phyloP scores from a whole-genome alignment of 495 filamentous ascomycete species.

The Penicillium lagena region DNA sequence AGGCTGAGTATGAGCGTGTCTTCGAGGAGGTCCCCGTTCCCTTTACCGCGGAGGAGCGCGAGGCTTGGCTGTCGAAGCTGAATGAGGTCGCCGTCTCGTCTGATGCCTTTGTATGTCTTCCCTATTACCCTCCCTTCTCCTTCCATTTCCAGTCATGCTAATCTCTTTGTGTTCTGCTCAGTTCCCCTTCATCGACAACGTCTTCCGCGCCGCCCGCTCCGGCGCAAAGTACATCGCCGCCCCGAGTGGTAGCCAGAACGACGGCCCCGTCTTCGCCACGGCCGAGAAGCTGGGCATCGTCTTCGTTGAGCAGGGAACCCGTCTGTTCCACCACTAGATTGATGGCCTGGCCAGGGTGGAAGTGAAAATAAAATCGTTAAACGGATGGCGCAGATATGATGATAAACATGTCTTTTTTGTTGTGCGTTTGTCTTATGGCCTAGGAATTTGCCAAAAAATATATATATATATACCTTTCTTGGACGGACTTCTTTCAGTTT shows the following conservation, averaged over 20 bases:
- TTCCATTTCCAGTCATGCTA: conserved; percentile 4
- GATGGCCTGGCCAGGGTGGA: too few relatives aligned
- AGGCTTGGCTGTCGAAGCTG: conserved; percentile 75
- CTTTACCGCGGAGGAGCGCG: conserved; percentile 79
- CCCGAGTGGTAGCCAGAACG: conserved; percentile 90
- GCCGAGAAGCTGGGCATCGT: conserved; percentile 86
- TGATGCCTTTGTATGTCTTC: conserved; percentile 80
- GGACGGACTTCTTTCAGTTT: too few relatives aligned
- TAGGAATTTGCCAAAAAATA: too few relatives aligned
- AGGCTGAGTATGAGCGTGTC: conserved; percentile 74
- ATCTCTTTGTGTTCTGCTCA: conserved; percentile 17
- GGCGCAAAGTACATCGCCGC: conserved; percentile 95
- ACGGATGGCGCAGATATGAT: too few relatives aligned
- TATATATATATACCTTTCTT: too few relatives aligned
- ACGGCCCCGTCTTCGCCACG: conserved; percentile 80
- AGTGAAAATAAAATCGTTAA: too few relatives aligned
- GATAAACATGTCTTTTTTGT: too few relatives aligned
- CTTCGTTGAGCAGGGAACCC: conserved; percentile 82
- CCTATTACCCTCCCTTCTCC: neutral
- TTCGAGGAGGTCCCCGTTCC: conserved; percentile 86
- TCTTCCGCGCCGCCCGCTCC: conserved; percentile 80
- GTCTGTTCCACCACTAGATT: conserved; percentile 81
- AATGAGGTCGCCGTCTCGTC: conserved; percentile 78
- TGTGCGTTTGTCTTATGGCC: too few relatives aligned
- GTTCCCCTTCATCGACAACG: conserved; percentile 98